Evolutionary conservation across 352 stramenopile species (phyloP).

Genomic region (Phytophthora pistaciae): DNA sequence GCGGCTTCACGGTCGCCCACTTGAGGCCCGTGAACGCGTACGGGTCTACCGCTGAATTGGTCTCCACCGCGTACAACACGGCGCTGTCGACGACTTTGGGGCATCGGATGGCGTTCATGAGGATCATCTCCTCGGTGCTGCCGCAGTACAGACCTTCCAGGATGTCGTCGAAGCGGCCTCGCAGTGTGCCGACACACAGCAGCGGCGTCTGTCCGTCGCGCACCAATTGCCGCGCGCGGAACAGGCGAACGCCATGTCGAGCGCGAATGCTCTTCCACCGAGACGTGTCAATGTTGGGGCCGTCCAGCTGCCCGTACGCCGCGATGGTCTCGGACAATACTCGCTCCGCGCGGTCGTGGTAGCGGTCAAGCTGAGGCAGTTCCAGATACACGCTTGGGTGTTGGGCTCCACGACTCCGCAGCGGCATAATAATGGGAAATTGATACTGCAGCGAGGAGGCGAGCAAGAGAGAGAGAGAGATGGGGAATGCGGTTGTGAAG

Average conservation of each 20-base stretch:
- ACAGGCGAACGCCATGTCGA: constrained; percentile 27
- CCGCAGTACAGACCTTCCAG: constrained; percentile 43
- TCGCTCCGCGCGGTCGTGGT: constrained; percentile 43
- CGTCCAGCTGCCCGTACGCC: constrained; percentile 35
- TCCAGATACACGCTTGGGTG: constrained; percentile 23
- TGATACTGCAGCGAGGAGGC: too few species aligned
- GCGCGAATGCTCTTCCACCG: constrained; percentile 44
- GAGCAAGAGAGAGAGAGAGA: neutral
- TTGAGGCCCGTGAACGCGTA: constrained; percentile 47
- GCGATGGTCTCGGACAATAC: constrained; percentile 46
- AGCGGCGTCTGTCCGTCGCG: constrained; percentile 20
- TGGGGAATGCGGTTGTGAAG: neutral
- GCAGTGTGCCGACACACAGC: constrained; percentile 35
- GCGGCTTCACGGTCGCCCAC: constrained; percentile 31
- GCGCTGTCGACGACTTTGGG: constrained; percentile 28
- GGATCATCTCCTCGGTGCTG: constrained; percentile 39
- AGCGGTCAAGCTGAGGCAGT: constrained; percentile 46
- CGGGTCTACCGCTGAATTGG: constrained; percentile 19
- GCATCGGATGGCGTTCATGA: constrained; percentile 38
- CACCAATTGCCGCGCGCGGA: constrained; percentile 25
- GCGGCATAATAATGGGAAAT: constrained; percentile 17
- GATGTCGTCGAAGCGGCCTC: constrained; percentile 43
- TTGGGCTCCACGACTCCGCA: constrained; percentile 30
- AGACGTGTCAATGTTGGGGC: constrained; percentile 23
- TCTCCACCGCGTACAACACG: constrained; percentile 34